These are phyloP conservation scores for Suhomyces bribrorum DNA, from an alignment of 1,139 yeast genomes.

Conservation along the genomic window DNA sequence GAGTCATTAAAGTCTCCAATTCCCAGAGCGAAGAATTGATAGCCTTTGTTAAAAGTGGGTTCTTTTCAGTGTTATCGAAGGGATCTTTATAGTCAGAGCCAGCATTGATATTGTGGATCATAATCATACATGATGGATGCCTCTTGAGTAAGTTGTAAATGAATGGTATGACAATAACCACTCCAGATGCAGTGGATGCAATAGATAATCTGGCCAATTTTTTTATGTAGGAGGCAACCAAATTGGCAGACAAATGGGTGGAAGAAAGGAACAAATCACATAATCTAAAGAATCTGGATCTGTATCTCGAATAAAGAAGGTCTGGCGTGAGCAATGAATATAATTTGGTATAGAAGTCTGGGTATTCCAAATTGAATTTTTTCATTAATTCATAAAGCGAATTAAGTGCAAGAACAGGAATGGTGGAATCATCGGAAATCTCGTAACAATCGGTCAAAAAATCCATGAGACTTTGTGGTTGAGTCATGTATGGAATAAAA, in stretches of 20 bases:
- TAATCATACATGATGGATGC: conserved; percentile 91
- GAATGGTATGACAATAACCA: conserved; percentile 86
- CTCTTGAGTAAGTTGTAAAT: conserved; percentile 83
- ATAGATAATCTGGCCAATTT: conserved; percentile 72
- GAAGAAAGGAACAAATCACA: conserved; percentile 84
- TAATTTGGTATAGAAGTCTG: conserved; percentile 81
- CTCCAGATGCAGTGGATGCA: conserved; percentile 87
- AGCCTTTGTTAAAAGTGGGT: conserved; percentile 81
- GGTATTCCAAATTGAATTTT: conserved; percentile 83
- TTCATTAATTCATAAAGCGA: conserved; percentile 87
- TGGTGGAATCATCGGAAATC: conserved; percentile 58
- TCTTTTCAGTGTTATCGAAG: conserved; percentile 58
- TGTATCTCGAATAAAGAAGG: conserved; percentile 72
- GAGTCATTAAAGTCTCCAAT: conserved; percentile 74
- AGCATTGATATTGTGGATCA: conserved; percentile 62
- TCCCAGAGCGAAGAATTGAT: conserved; percentile 92
- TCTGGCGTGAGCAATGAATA: conserved; percentile 78
- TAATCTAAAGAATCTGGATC: conserved; percentile 85
- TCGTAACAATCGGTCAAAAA: conserved; percentile 85
- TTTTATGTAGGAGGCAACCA: conserved; percentile 89
- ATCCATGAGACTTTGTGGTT: conserved; percentile 87
- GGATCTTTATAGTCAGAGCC: conserved; percentile 58
- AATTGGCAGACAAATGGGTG: conserved; percentile 79
- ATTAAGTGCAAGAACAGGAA: conserved; percentile 81
- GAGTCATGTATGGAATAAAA: conserved; percentile 75